Conservation (phyloP, 2,329 filamentous ascomycete species). For the Torrubiellomyces zombiae region DNA sequence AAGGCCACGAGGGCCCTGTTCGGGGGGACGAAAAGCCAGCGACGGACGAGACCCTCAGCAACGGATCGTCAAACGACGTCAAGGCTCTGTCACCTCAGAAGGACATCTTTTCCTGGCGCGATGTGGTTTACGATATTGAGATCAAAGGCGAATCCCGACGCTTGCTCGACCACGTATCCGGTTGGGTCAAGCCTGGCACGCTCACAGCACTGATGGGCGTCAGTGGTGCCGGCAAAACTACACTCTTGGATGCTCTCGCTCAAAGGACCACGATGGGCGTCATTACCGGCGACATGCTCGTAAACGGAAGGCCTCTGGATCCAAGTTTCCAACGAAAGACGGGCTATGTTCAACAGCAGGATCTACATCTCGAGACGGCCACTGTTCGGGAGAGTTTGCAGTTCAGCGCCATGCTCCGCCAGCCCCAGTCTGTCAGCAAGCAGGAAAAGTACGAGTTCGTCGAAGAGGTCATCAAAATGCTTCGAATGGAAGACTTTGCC, state of each 20-base stretch:
- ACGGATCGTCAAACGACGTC: conserved; percentile 8
- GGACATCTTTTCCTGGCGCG: conserved; percentile 60
- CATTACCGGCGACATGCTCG: conserved; percentile 48
- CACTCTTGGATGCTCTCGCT: conserved; percentile 24
- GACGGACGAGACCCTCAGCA: conserved; percentile 7
- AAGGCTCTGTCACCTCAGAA: conserved; percentile 24
- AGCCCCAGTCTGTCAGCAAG: conserved; percentile 34
- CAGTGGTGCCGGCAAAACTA: conserved; percentile 28
- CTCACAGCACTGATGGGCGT: conserved; percentile 64
- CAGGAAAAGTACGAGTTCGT: conserved; percentile 45
- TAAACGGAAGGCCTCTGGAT: conserved; percentile 41
- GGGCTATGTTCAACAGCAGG: conserved; percentile 51
- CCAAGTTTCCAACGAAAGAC: conserved; percentile 46
- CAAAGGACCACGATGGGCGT: conserved; percentile 42
- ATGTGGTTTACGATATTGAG: conserved; percentile 54
- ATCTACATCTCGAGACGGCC: conserved; percentile 38
- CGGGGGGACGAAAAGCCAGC: conserved; percentile 15
- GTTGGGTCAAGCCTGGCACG: conserved; percentile 82
- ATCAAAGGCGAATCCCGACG: conserved; percentile 60
- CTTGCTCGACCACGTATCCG: conserved; percentile 62
- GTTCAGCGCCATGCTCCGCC: conserved; percentile 41
- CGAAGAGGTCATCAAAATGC: conserved; percentile 47
- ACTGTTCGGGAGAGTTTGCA: conserved; percentile 37
- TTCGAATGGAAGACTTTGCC: conserved; percentile 50
- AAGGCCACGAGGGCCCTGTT: conserved; percentile 11